A percentile compares a stretch with the other conserved stretches of the same genome.
These are phyloP conservation scores for Neurospora terricola DNA, from an alignment of 495 filamentous ascomycete genomes.

Conservation along the genomic window DNA sequence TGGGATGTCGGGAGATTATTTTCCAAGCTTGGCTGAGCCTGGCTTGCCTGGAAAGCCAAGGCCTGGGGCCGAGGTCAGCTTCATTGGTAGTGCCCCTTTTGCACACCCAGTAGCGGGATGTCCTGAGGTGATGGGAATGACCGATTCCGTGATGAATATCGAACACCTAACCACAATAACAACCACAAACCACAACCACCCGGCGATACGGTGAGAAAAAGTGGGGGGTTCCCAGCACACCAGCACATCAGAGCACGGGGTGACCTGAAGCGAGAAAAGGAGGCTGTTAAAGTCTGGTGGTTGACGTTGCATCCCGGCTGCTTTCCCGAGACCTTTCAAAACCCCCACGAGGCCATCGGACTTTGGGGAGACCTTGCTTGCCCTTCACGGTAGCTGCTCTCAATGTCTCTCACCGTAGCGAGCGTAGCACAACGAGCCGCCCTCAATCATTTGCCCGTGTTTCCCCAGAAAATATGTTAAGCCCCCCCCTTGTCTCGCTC, in stretches of 20 bases:
- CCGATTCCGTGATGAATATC: not conserved
- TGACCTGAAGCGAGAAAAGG: not conserved
- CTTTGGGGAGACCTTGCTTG: not conserved
- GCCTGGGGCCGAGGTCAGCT: not conserved
- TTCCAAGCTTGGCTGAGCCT: not conserved
- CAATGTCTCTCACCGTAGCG: not conserved
- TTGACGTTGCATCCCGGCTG: not conserved
- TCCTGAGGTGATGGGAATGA: not conserved
- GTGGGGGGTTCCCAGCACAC: not conserved
- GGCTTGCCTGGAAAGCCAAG: not conserved
- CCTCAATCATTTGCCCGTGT: not conserved
- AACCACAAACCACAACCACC: not conserved
- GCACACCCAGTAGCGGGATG: not conserved
- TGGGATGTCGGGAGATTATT: not conserved
- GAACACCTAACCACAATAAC: not conserved
- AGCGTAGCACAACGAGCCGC: not conserved
- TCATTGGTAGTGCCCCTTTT: not conserved
- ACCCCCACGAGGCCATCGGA: not conserved
- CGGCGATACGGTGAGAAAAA: not conserved
- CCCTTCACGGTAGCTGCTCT: not conserved
- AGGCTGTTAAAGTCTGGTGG: not conserved
- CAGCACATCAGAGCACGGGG: not conserved
- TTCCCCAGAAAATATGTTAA: not conserved
- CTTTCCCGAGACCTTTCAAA: not conserved
- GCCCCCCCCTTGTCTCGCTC: not conserved